Percentiles rank a stretch among this genome's conserved stretches.
Conservation (phyloP, 2,329 filamentous ascomycete genomes). For the Fusarium acutatum region DNA sequence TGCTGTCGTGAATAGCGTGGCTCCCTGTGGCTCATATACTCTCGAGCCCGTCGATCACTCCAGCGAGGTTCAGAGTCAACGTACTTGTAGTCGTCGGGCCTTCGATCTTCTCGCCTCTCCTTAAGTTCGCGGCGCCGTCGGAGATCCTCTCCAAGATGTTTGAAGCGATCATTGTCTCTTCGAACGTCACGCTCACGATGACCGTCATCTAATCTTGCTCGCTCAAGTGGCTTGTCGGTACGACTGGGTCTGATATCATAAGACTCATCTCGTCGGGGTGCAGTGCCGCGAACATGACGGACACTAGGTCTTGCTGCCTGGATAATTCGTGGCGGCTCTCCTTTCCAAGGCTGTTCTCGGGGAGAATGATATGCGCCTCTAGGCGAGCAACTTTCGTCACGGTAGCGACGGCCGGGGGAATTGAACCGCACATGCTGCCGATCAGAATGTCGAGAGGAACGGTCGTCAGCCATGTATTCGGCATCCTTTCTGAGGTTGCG, state of each 20-base stretch:
- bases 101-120: slow-evolving; percentile 6
- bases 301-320: slow-evolving; percentile 14
- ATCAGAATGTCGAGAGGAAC: background rate
- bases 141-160: slow-evolving; percentile 22
- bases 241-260: slow-evolving; percentile 1
- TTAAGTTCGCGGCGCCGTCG: slow-evolving; percentile 13
- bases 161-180: slow-evolving; percentile 26
- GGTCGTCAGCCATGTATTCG: background rate
- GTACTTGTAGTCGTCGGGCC: background rate
- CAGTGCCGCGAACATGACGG: slow-evolving; percentile 26
- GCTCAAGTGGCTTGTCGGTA: slow-evolving; percentile 24
- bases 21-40: slow-evolving; percentile 29
- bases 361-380: slow-evolving; percentile 3
- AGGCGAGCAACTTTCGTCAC: slow-evolving; percentile 7
- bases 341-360: slow-evolving; percentile 19
- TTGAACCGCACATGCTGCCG: slow-evolving; percentile 17
- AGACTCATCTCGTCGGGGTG: slow-evolving; percentile 26
- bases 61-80: slow-evolving; percentile 17
- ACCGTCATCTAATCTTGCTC: slow-evolving; percentile 15
- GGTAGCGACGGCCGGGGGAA: slow-evolving; percentile 1
- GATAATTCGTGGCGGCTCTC: slow-evolving; percentile 26
- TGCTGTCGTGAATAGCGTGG: background rate
- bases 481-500: background rate
- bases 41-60: slow-evolving; percentile 24
- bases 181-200: slow-evolving; percentile 4